phyloP scores from a whole-genome alignment of 2,329 filamentous ascomycete genomes.

The Verticillium albo-atrum region DNA sequence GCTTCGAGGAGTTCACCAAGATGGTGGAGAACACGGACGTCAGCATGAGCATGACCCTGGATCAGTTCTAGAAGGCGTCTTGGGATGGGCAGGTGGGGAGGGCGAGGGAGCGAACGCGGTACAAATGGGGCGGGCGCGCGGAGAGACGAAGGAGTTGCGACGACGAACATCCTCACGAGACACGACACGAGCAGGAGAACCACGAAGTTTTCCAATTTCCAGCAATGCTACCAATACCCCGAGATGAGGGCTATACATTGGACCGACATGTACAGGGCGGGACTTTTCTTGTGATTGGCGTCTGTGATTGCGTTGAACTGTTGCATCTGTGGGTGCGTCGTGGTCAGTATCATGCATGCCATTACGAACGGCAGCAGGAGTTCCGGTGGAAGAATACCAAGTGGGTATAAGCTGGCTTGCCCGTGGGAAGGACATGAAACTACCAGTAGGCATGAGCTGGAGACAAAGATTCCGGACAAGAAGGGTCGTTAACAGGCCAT shows the following conservation, averaged over 20 bases:
- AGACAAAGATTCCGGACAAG: too few species aligned
- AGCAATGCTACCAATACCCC: not conserved
- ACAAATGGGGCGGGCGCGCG: not conserved
- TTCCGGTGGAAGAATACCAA: too few species aligned
- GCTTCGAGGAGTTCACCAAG: slow-evolving; percentile 97
- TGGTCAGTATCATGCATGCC: too few species aligned
- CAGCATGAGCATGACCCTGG: slow-evolving; percentile 70
- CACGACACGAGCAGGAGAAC: not conserved
- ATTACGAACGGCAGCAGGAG: too few species aligned
- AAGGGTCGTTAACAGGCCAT: too few species aligned
- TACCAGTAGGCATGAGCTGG: too few species aligned
- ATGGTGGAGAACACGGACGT: slow-evolving; percentile 96
- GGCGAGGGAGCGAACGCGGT: not conserved
- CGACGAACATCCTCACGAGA: not conserved
- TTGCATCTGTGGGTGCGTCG: too few species aligned
- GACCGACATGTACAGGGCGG: too few species aligned
- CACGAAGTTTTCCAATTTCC: not conserved
- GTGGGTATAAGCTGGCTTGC: too few species aligned
- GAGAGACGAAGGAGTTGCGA: not conserved
- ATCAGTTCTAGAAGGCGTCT: slow-evolving; percentile 35
- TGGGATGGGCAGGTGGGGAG: not conserved
- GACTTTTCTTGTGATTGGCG: too few species aligned
- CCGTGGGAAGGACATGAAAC: too few species aligned
- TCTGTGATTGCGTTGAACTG: too few species aligned
- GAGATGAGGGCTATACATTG: not conserved